Conservation (phyloP, 2,329 filamentous ascomycete species). For the Didymella segeticola region DNA sequence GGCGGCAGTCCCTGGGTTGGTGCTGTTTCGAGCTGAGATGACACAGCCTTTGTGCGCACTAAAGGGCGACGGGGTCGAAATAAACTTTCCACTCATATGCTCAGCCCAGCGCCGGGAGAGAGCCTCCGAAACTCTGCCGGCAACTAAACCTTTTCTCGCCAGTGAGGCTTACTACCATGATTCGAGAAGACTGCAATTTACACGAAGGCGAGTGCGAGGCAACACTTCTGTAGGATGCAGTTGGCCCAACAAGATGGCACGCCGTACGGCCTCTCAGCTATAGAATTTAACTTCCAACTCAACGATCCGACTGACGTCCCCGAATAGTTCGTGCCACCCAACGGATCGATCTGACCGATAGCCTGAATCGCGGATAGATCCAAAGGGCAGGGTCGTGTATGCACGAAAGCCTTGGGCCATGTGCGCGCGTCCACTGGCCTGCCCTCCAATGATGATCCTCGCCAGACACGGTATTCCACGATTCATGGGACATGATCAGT, state of each 20-base stretch:
- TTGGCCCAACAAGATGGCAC: not conserved
- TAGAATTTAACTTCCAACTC: not conserved
- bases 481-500: not conserved
- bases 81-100: constrained; percentile 15
- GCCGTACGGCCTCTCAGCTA: not conserved
- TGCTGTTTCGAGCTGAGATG: constrained; percentile 12
- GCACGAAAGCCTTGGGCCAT: not conserved
- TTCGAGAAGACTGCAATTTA: constrained; percentile 5
- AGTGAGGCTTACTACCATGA: not conserved
- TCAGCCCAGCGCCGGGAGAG: constrained; percentile 5
- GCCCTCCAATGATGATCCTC: not conserved
- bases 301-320: not conserved
- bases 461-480: not conserved
- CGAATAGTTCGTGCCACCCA: not conserved
- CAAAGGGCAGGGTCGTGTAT: not conserved
- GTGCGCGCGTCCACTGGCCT: not conserved
- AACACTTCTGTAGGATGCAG: constrained; percentile 1
- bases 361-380: not conserved
- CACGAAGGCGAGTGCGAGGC: not conserved
- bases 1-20: not conserved
- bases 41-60: constrained; percentile 7
- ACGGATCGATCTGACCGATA: constrained; percentile 1
- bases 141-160: not conserved
- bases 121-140: constrained; percentile 2
- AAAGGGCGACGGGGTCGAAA: constrained; percentile 11